Base-by-base conservation (phyloP, 1,139 yeast species). In the Debaryomyces coudertii region DNA sequence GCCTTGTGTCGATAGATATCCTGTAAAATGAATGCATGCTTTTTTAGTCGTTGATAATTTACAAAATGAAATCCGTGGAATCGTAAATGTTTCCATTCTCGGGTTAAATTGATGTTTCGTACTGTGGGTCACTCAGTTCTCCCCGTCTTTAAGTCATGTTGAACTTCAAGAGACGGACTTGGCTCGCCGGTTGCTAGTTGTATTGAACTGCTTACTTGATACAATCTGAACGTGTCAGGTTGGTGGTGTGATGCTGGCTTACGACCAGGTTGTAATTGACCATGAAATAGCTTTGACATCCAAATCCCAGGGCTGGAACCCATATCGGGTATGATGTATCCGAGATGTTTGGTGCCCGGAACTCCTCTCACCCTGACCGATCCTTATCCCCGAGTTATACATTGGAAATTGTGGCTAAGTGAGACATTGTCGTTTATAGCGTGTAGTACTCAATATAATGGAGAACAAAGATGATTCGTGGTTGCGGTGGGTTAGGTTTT, bases 251-350 rank as follows among this genome's bases (percentile, higher is more conserved):
- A 20, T 33, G 36, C 36, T 33, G 36, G 36, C 24, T 33, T 33
- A 7, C 24, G 11, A 11, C 6, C n/a, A 14, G 22, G 22, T 20
- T 11, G 30, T 7, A n/a, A 28, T 14, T 29, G 33, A 29, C 14
- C 33, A 29, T 29, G 33, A 29, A 20, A 20, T 4, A 14, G 33
- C 16, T 29, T 29, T 29, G 18, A 29, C 33, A 15, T 18, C 33
- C 36, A 33, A 9, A 25, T 4, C 28, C 4, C 28, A 25, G 28
- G 35, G 24, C 40, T 39, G 35, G 45, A 16, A 30, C 46, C 15
- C 53, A 28, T 31, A 14, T 25, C 29, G 39, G 25, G 6, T 9
- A 20, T 18, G 25, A 9, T 12, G 18, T 9, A n/a, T 6, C 39
- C 35, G 25, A n/a, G n/a, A 7, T 8, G 29, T 33, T 12, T 6